phyloP scores from a whole-genome alignment of 1,139 yeast species.

The Yamadazyma sp. region DNA sequence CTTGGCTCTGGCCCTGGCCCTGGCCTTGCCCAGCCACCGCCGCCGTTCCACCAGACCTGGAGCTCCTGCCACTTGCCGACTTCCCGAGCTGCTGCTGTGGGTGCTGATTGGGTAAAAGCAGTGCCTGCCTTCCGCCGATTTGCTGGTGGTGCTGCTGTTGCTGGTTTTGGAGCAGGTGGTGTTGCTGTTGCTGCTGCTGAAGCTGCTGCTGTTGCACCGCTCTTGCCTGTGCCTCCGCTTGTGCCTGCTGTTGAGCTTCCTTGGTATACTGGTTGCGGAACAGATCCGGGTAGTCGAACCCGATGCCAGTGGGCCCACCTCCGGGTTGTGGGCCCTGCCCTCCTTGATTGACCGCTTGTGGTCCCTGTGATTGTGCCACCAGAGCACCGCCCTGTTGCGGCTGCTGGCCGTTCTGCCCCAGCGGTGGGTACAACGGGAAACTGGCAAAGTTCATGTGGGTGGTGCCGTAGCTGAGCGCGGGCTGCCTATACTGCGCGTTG shows the following conservation, averaged over 20 bases:
- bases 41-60: background rate
- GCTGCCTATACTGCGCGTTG: conserved; percentile 24
- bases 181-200: conserved; percentile 7
- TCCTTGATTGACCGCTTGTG: conserved; percentile 4
- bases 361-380: conserved; percentile 2
- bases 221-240: conserved; percentile 11
- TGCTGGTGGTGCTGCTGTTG: conserved; percentile 10
- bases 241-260: conserved; percentile 22
- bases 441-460: conserved; percentile 10
- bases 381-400: background rate
- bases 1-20: conserved; percentile 1
- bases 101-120: conserved; percentile 1
- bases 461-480: conserved; percentile 6
- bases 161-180: too few species aligned
- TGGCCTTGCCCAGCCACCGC: background rate
- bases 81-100: background rate
- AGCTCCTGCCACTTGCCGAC: background rate
- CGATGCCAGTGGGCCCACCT: background rate
- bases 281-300: conserved; percentile 28
- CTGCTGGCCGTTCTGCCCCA: conserved; percentile 6
- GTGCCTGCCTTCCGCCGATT: background rate
- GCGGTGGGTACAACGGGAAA: conserved; percentile 12
- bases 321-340: conserved; percentile 1
- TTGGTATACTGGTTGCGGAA: conserved; percentile 29
- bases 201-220: conserved; percentile 10